Base-by-base conservation (phyloP, 2,329 filamentous ascomycete genomes). In the Arthrinium phaeospermum region DNA sequence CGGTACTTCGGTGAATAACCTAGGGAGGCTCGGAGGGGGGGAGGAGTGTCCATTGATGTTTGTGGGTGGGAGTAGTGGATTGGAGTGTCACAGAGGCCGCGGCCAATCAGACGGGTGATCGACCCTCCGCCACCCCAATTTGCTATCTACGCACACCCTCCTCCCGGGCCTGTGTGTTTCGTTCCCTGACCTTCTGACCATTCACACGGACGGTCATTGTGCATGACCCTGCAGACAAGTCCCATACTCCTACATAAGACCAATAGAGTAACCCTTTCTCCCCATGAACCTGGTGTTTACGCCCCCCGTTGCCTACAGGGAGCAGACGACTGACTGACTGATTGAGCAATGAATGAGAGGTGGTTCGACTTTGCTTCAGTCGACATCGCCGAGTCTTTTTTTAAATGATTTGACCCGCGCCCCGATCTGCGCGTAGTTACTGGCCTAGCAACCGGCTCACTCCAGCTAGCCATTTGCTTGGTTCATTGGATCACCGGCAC, bases 191-290 rank as follows among this genome's bases (percentile, higher is more conserved):
- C 68, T 45, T 34, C 72, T 69, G 69, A 44, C 72, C 67, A 73
- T 71, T 71, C 67, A 49, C 69, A 34, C 71, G 72, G 70, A 73
- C 37, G 70, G 72, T 71, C 70, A 71, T 71, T 67, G 70, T 73
- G 72, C 72, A 73, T 73, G 72, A 73, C 72, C 72, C 70, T 73
- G 72, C 72, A 73, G 70, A 41, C 71, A 24, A 47, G 51, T 70
- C 64, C 72, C 72, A 73, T 70, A 37, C 68, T 41, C 49, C 30
- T 73, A 71, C 70, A 70, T 72, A 73, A 72, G 57, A 73, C 70
- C 72, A 72, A 72, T 73, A 72, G 72, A 73, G 41, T 47, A 53
- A 53, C 67, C 57, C 70, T 61, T 22, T 34, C 51, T 68, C 67
- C 45, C 72, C 64, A 64, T 68, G 70, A 30, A 30, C 22, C 67